These are phyloP conservation scores for Barbatosphaeria neglecta DNA, from an alignment of 495 filamentous ascomycete genomes.

Conservation along the genomic window DNA sequence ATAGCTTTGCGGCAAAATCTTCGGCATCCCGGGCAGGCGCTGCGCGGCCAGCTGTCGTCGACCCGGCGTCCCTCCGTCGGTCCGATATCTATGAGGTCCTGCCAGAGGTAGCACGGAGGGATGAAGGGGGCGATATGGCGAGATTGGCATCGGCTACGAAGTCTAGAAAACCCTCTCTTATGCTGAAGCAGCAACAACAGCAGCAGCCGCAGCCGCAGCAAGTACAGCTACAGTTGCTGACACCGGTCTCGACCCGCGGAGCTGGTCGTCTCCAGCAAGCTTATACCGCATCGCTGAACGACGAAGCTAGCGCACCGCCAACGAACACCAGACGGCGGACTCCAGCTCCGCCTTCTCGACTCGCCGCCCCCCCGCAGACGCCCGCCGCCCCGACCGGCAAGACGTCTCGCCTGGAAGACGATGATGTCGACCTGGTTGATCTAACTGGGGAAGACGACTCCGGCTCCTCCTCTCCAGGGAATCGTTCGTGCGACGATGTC, in stretches of 20 bases:
- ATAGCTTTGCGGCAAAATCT: constrained; percentile 5
- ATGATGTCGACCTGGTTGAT: constrained; percentile 51
- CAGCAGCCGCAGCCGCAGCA: constrained; percentile 1
- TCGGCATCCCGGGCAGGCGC: not conserved
- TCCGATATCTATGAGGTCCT: not conserved
- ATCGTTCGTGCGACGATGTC: constrained; percentile 22
- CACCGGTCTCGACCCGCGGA: constrained; percentile 19
- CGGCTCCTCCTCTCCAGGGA: constrained; percentile 1
- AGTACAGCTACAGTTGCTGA: constrained; percentile 19
- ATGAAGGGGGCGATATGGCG: constrained; percentile 16
- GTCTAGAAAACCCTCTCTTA: constrained; percentile 5
- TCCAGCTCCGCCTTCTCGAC: not conserved
- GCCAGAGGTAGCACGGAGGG: not conserved
- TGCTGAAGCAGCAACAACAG: constrained; percentile 7
- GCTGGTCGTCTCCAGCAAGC: constrained; percentile 19
- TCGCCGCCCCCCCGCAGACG: not conserved
- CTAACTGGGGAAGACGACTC: constrained; percentile 48
- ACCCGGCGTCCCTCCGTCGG: not conserved
- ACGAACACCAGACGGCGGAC: not conserved
- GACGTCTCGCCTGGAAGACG: constrained; percentile 3
- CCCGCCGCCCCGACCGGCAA: not conserved
- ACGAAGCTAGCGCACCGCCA: constrained; percentile 1
- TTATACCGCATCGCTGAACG: constrained; percentile 18
- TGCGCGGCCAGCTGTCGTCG: not conserved
- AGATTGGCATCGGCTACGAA: constrained; percentile 9